These are phyloP conservation scores for Skeletonema potamos DNA, from an alignment of 108 stramenopile genomes.

Conservation along the genomic window DNA sequence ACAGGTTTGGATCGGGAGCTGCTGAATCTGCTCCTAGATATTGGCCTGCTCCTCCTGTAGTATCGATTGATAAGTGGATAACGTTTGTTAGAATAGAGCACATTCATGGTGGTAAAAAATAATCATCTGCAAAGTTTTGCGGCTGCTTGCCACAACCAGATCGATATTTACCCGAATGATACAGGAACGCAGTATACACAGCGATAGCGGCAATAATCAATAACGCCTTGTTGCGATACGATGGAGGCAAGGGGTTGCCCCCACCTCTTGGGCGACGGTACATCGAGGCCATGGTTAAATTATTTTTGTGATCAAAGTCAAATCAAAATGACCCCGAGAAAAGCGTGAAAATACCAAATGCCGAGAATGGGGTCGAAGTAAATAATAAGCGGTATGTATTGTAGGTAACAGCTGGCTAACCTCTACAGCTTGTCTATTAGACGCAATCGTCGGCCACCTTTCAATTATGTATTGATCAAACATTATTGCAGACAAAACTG, in stretches of 20 bases:
- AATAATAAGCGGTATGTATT: too few relatives aligned
- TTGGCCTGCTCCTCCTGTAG: slow-evolving; percentile 56
- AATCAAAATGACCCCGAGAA: not conserved
- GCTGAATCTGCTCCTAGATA: slow-evolving; percentile 36
- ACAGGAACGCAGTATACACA: slow-evolving; percentile 76
- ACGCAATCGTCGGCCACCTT: too few relatives aligned
- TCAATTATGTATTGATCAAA: not conserved
- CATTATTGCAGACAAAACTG: not conserved
- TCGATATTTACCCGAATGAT: slow-evolving; percentile 54
- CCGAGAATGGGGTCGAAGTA: too few relatives aligned
- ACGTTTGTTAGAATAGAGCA: not conserved
- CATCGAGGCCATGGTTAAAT: not conserved
- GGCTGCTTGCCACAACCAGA: not conserved
- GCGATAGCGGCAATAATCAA: slow-evolving; percentile 57
- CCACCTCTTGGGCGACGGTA: slow-evolving; percentile 16
- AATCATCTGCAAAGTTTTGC: too few relatives aligned
- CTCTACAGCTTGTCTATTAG: too few relatives aligned
- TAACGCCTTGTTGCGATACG: slow-evolving; percentile 70
- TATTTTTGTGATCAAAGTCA: not conserved
- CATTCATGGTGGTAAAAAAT: not conserved
- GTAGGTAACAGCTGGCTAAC: too few relatives aligned
- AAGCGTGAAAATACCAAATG: not conserved
- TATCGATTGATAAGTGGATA: not conserved
- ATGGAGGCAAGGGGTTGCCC: slow-evolving; percentile 42
- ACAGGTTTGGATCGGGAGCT: slow-evolving; percentile 33